These are phyloP conservation scores for Amanita inopinata DNA, from an alignment of 768 basidiomycete genomes.

Conservation along the genomic window DNA sequence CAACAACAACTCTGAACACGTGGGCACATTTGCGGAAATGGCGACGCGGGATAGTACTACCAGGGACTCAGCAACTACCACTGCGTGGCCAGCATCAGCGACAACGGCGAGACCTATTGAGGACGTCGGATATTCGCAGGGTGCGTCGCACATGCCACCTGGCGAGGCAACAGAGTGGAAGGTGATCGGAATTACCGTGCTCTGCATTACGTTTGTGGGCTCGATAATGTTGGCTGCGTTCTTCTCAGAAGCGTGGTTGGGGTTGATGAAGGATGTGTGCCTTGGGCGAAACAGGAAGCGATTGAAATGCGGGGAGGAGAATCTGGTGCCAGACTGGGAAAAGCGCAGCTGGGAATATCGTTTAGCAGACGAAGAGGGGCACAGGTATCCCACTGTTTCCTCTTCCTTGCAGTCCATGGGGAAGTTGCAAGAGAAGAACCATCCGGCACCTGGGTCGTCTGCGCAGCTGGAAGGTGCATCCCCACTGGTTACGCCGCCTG, in stretches of 20 bases:
- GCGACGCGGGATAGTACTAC: neutral
- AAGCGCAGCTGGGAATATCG: constrained; percentile 50
- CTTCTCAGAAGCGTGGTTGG: constrained; percentile 68
- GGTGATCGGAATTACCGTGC: constrained; percentile 57
- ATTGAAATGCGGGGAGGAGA: constrained; percentile 33
- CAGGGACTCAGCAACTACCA: neutral
- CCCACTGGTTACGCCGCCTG: constrained; percentile 9
- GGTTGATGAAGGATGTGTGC: constrained; percentile 43
- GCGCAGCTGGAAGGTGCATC: neutral
- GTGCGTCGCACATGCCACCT: constrained; percentile 23
- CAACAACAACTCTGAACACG: neutral
- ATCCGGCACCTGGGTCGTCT: too few species aligned
- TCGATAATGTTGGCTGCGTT: constrained; percentile 44
- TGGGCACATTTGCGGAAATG: neutral
- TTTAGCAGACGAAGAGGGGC: constrained; percentile 35
- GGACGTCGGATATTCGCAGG: constrained; percentile 2
- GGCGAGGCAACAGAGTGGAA: constrained; percentile 52
- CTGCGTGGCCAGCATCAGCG: neutral
- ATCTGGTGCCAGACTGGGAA: constrained; percentile 56
- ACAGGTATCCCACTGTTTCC: constrained; percentile 34
- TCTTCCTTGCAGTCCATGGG: constrained; percentile 28
- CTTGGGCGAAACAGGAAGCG: constrained; percentile 24
- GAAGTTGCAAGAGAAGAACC: constrained; percentile 18
- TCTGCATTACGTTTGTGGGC: constrained; percentile 51
- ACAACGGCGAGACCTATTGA: neutral